These are phyloP conservation scores for Melampsora americana DNA, from an alignment of 1,284 basidiomycete species.

Conservation along the genomic window DNA sequence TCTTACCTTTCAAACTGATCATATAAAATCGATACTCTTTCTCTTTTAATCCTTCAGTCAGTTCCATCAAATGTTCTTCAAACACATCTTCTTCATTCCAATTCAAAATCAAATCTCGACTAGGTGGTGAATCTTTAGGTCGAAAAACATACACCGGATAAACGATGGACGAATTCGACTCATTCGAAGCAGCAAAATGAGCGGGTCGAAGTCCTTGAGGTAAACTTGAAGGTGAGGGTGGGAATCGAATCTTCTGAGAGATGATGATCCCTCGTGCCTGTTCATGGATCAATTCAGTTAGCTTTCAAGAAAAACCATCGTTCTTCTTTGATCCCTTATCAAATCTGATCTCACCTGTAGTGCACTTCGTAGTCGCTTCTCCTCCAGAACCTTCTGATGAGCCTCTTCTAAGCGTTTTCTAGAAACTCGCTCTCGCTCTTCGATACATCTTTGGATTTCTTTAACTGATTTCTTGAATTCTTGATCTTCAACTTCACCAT, in stretches of 20 bases:
- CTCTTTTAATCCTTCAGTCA: not conserved
- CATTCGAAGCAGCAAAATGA: slow-evolving; percentile 18
- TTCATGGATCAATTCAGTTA: no score
- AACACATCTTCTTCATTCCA: slow-evolving; percentile 40
- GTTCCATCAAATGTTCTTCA: slow-evolving; percentile 21
- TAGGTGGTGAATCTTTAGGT: slow-evolving; percentile 30
- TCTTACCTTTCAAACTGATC: slow-evolving; percentile 20
- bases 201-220: slow-evolving; percentile 25
- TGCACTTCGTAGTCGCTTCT: not conserved
- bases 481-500: slow-evolving; percentile 3
- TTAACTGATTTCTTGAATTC: slow-evolving; percentile 18
- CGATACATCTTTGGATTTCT: slow-evolving; percentile 17
- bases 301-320: no score
- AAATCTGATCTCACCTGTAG: slow-evolving; percentile 9
- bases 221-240: slow-evolving; percentile 12
- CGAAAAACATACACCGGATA: slow-evolving; percentile 35
- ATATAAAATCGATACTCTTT: slow-evolving; percentile 24
- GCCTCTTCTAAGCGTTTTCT: not conserved
- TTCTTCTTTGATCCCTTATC: no score
- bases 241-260: slow-evolving; percentile 14
- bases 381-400: not conserved
- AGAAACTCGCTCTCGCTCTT: not conserved
- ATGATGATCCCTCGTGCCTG: slow-evolving; percentile 36
- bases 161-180: slow-evolving; percentile 4
- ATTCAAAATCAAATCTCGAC: slow-evolving; percentile 20